Evolutionary conservation across 345 rosid genomes (phyloP).

Genomic region (Orychophragmus violaceus): DNA sequence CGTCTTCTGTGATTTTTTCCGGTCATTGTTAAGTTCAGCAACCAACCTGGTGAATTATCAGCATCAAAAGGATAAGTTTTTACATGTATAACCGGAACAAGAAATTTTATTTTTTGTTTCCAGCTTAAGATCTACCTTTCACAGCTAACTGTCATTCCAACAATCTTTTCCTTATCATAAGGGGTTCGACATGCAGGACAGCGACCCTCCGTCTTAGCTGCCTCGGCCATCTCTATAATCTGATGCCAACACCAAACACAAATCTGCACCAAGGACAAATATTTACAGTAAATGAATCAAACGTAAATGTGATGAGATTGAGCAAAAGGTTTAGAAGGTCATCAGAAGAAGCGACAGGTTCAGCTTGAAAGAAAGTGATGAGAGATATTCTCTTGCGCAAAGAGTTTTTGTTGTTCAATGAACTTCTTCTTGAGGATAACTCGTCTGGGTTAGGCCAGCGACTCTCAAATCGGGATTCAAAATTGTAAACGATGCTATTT

Average conservation of each 20-base stretch:
- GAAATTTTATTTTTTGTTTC: background rate
- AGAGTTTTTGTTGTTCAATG: no score
- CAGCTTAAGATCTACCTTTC: slow-evolving; percentile 50
- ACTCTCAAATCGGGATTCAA: no score
- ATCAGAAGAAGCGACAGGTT: no score
- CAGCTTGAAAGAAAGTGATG: no score
- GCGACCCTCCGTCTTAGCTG: slow-evolving; percentile 75
- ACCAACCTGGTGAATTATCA: slow-evolving; percentile 40
- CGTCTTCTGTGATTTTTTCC: slow-evolving; percentile 68
- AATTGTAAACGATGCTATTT: no score
- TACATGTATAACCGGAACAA: background rate
- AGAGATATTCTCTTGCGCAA: no score
- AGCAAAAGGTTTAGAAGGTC: no score
- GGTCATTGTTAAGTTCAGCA: slow-evolving; percentile 57
- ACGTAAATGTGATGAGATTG: no score
- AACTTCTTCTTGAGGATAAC: no score
- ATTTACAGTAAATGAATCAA: background rate
- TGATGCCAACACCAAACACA: slow-evolving; percentile 99
- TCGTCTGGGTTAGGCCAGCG: no score
- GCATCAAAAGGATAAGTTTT: background rate
- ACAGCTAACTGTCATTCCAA: slow-evolving; percentile 64
- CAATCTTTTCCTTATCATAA: slow-evolving; percentile 92
- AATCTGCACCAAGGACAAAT: slow-evolving; percentile 40
- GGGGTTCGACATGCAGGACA: slow-evolving; percentile 92
- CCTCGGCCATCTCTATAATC: slow-evolving; percentile 92